Evolutionary conservation across 768 basidiomycete species (phyloP).

Genomic region (Naganishia vaughanmartiniae): DNA sequence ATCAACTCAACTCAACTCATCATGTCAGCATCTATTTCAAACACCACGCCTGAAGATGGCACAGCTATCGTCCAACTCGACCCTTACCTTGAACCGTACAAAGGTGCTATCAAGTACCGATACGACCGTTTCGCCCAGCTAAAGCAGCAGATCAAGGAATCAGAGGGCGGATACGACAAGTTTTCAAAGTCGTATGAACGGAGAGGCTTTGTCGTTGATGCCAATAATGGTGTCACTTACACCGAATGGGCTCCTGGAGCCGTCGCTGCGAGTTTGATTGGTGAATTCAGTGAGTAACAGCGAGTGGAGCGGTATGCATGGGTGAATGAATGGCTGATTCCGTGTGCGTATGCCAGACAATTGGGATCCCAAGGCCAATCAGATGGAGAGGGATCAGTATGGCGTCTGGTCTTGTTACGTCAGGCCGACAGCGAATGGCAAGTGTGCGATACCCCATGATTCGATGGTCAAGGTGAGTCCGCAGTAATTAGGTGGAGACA

Average conservation of each 20-base stretch:
- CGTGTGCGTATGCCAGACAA: constrained; percentile 59
- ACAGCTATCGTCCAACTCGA: constrained; percentile 50
- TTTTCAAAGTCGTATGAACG: constrained; percentile 76
- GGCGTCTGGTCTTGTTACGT: constrained; percentile 86
- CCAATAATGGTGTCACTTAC: constrained; percentile 71
- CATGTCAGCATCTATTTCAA: neutral
- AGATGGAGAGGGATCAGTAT: constrained; percentile 76
- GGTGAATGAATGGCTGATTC: neutral
- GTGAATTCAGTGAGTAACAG: constrained; percentile 84
- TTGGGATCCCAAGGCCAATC: constrained; percentile 82
- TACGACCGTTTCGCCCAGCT: constrained; percentile 47
- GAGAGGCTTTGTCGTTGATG: constrained; percentile 70
- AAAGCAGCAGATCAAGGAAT: constrained; percentile 60
- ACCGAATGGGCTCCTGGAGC: constrained; percentile 97
- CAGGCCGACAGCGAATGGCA: constrained; percentile 65
- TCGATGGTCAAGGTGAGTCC: constrained; percentile 83
- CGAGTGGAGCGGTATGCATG: neutral
- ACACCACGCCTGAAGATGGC: constrained; percentile 25
- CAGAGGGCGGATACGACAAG: constrained; percentile 78
- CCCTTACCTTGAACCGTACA: constrained; percentile 54
- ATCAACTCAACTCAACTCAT: neutral
- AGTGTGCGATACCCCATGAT: constrained; percentile 85
- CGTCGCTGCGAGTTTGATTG: constrained; percentile 74
- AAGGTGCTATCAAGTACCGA: constrained; percentile 46
- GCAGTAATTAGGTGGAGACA: too few relatives aligned